These are phyloP conservation scores for Fennellomyces sp. DNA, from an alignment of 371 early-diverging fungal species.

Conservation along the genomic window DNA sequence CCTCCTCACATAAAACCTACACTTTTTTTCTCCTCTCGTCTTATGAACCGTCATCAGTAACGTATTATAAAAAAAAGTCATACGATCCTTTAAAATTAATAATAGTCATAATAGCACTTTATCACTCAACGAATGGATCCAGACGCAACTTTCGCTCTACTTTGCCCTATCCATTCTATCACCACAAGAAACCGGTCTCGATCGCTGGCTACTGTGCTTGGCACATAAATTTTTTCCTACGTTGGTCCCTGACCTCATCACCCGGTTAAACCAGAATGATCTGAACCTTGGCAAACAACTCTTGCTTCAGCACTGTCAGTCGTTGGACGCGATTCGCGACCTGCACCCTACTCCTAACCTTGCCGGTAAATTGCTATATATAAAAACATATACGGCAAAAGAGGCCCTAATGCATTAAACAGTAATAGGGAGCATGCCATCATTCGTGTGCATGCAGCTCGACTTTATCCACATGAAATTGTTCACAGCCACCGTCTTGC, in stretches of 20 bases:
- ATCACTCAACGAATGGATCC: conserved; percentile 5
- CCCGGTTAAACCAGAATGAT: not conserved
- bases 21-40: no score
- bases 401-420: not conserved
- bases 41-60: no score
- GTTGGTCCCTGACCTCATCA: conserved; percentile 4
- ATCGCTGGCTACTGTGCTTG: not conserved
- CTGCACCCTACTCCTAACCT: conserved; percentile 1
- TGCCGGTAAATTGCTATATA: not conserved
- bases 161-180: not conserved
- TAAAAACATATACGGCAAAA: not conserved
- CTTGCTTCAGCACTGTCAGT: conserved; percentile 4
- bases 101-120: no score
- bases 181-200: not conserved
- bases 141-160: conserved; percentile 4
- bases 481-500: conserved; percentile 6
- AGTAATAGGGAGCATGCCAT: conserved; percentile 5
- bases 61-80: not conserved
- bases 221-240: conserved; percentile 9
- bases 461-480: conserved; percentile 13
- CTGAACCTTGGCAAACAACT: not conserved
- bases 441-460: conserved; percentile 8
- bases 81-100: no score
- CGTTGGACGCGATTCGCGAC: not conserved
- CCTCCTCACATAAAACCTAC: not conserved